Percentiles rank a stretch among this genome's conserved stretches.
Evolutionary conservation across 1,284 basidiomycete genomes (phyloP).

Genomic region (Puccinia horiana): DNA sequence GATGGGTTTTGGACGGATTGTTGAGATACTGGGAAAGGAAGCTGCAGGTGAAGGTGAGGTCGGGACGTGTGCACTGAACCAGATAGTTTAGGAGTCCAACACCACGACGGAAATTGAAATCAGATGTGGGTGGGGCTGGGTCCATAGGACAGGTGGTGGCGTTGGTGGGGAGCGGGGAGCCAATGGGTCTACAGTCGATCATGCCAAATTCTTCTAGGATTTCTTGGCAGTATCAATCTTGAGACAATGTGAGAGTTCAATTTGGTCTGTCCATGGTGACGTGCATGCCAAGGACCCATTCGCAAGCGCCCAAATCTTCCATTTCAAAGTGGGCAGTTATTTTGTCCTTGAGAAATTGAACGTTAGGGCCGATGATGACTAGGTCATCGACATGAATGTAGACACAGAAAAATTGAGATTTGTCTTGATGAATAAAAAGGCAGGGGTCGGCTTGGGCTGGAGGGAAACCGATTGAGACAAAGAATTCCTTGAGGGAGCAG

Average conservation of each 20-base stretch:
- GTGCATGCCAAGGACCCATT: not conserved
- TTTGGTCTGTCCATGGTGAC: not conserved
- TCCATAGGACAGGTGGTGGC: not conserved
- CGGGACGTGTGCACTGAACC: conserved; percentile 9
- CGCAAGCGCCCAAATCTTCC: conserved; percentile 3
- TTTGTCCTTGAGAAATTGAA: not conserved
- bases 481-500: not conserved
- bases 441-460: not conserved
- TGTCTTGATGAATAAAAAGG: conserved; percentile 10
- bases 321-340: not conserved
- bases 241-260: not conserved
- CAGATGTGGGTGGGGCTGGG: not conserved
- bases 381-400: conserved; percentile 28
- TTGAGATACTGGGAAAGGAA: conserved; percentile 8
- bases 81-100: too few species aligned
- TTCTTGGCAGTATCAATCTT: not conserved
- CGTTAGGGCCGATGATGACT: not conserved
- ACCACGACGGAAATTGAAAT: not conserved
- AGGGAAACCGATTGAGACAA: not conserved
- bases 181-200: not conserved
- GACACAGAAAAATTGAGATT: not conserved
- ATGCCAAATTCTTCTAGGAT: not conserved
- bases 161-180: not conserved
- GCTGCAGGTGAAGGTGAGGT: not conserved
- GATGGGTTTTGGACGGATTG: not conserved